Percentiles rank a stretch among this genome's conserved stretches.
phyloP scores from a whole-genome alignment of 2,329 filamentous ascomycete genomes.

The Talaromyces pinophilus region DNA sequence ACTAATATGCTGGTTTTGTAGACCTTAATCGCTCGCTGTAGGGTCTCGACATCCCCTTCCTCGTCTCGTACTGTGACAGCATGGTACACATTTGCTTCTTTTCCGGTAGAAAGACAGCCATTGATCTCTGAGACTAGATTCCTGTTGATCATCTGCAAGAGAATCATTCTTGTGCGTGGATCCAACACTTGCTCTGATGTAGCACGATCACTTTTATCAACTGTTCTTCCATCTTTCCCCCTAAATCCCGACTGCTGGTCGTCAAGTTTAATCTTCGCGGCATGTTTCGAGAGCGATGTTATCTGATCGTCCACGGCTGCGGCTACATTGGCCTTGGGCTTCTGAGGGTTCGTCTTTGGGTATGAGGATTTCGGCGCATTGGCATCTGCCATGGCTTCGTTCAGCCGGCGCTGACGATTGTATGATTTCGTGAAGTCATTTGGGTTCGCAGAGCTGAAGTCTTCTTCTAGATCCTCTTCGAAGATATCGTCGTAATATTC shows the following conservation, averaged over 20 bases:
- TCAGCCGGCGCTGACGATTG: conserved; percentile 76
- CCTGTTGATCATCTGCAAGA: conserved; percentile 93
- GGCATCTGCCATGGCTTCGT: conserved; percentile 53
- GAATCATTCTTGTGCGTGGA: conserved; percentile 89
- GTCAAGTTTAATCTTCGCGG: conserved; percentile 79
- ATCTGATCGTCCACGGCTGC: conserved; percentile 85
- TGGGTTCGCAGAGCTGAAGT: conserved; percentile 58
- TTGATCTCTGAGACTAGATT: conserved; percentile 88
- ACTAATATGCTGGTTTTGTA: conserved; percentile 98
- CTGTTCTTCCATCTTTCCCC: conserved; percentile 48
- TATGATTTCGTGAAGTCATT: conserved; percentile 80
- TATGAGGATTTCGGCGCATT: conserved; percentile 57
- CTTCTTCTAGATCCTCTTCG: conserved; percentile 39
- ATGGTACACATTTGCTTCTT: conserved; percentile 98
- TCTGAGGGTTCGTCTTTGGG: conserved; percentile 75
- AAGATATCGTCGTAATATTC: conserved; percentile 64
- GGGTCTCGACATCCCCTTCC: conserved; percentile 50
- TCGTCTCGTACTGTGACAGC: conserved; percentile 66
- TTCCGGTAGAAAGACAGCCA: conserved; percentile 92
- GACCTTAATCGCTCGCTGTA: conserved; percentile 91
- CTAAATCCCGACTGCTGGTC: conserved; percentile 57
- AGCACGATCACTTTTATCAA: conserved; percentile 85
- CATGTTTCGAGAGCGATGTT: conserved; percentile 78
- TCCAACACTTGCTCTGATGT: conserved; percentile 95
- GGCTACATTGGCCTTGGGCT: conserved; percentile 75